These are phyloP conservation scores for Hordeum marinum DNA, from an alignment of 176 grass and related monocot species.

Conservation along the genomic window DNA sequence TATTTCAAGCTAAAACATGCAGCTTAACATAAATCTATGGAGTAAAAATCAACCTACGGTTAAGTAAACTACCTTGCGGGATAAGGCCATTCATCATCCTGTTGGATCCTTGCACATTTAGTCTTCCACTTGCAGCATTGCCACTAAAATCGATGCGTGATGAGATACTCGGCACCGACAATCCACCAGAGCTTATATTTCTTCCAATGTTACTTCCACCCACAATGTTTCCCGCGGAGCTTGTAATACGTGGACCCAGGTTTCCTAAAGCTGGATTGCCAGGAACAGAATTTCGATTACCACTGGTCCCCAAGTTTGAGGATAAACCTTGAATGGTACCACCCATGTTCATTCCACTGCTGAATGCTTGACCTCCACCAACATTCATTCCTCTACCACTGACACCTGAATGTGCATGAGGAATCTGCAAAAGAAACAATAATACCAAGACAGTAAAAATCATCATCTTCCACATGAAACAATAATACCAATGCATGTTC, in stretches of 20 bases:
- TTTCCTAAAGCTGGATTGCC: slow-evolving; percentile 79
- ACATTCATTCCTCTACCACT: slow-evolving; percentile 73
- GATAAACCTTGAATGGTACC: slow-evolving; percentile 81
- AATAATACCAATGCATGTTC: not conserved
- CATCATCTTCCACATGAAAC: slow-evolving; percentile 7
- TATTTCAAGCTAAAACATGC: not conserved
- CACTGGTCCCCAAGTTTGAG: slow-evolving; percentile 55
- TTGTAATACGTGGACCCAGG: slow-evolving; percentile 64
- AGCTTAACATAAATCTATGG: slow-evolving; percentile 4
- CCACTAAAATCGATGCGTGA: slow-evolving; percentile 71
- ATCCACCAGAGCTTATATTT: slow-evolving; percentile 76
- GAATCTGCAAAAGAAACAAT: slow-evolving; percentile 51
- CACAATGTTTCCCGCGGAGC: slow-evolving; percentile 71
- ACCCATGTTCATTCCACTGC: slow-evolving; percentile 71
- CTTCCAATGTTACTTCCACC: slow-evolving; percentile 82
- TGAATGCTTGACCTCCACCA: slow-evolving; percentile 72
- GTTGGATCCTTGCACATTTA: slow-evolving; percentile 80
- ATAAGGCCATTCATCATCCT: slow-evolving; percentile 80
- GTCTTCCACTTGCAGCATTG: slow-evolving; percentile 54
- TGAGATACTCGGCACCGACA: slow-evolving; percentile 55
- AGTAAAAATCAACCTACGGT: not conserved
- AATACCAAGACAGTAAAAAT: slow-evolving; percentile 14
- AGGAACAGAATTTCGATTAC: slow-evolving; percentile 71
- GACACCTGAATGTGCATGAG: slow-evolving; percentile 78
- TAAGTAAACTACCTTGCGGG: slow-evolving; percentile 64